phyloP scores from a whole-genome alignment of 2,329 filamentous ascomycete species.

The Diplodia sapinea region DNA sequence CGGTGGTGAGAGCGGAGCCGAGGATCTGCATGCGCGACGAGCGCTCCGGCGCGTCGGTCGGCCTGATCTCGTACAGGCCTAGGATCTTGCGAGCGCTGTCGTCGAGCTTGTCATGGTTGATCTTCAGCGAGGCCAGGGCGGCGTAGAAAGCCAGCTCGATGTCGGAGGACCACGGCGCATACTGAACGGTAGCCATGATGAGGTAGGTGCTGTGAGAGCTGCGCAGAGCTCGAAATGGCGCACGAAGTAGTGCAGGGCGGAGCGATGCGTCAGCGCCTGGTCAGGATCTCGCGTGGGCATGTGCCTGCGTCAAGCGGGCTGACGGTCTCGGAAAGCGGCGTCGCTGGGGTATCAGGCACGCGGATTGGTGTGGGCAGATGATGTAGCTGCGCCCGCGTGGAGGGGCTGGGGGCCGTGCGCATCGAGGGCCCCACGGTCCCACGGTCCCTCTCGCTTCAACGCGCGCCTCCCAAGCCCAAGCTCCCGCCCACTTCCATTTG shows the following conservation, averaged over 20 bases:
- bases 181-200: slow-evolving; percentile 63
- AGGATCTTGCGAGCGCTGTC: slow-evolving; percentile 86
- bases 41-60: slow-evolving; percentile 70
- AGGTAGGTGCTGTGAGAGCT: slow-evolving; percentile 4
- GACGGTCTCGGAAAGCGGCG: slow-evolving; percentile 16
- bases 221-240: background rate
- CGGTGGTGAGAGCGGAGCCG: slow-evolving; percentile 81
- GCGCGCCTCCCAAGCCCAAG: background rate
- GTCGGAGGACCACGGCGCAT: slow-evolving; percentile 89
- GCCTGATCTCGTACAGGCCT: slow-evolving; percentile 85
- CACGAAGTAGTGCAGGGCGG: background rate
- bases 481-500: background rate
- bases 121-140: slow-evolving; percentile 88
- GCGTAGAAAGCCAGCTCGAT: slow-evolving; percentile 96
- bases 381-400: slow-evolving; percentile 14
- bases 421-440: too few relatives aligned
- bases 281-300: slow-evolving; percentile 23
- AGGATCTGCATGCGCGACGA: slow-evolving; percentile 91
- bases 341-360: slow-evolving; percentile 12
- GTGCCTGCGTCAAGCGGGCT: slow-evolving; percentile 30
- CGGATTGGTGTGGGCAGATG: slow-evolving; percentile 14
- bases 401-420: background rate
- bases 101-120: slow-evolving; percentile 96
- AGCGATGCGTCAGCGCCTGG: slow-evolving; percentile 27
- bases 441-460: background rate